Evolutionary conservation across 2,329 filamentous ascomycete genomes (phyloP), one percentile per base, ranked within the genome.

Genomic region (Botrytis cinerea): DNA sequence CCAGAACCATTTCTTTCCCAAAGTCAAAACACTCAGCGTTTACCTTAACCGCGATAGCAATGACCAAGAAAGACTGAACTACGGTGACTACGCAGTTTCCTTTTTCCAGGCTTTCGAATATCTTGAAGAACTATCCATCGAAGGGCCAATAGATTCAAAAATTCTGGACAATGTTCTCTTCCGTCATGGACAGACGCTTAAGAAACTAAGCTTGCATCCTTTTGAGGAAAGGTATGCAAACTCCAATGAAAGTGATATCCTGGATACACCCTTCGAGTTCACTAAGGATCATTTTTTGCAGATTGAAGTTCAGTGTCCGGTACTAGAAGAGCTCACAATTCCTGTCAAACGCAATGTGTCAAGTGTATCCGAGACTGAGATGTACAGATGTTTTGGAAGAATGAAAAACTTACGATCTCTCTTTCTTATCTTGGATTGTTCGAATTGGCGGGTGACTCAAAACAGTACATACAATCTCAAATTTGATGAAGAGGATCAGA

Each of bases 391-490:
- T 32, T 74, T 74, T 40, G 60, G 73, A 48, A 66, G 59, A 32
- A 73, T 73, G 66, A 61, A 25, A 71, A 71, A 38, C 59, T 73
- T 74, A n/a, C 59, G 45, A 67, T 70, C 51, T 40, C 59, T 74
- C 59, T 74, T 73, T 61, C 71, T 74, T 63, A 74, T 64, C 40
- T n/a, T 74, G 71, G 71, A 74, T 61, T 74, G 71, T 74, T 74
- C 73, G 60, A 63, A 74, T 12, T 74, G 71, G 71, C 32, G 35
- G 32, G 66, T 74, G 48, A 54, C 43, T 64, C 71, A 59, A 70
- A 48, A 73, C 61, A 43, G 57, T 14, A 28, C 2, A 71, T 71
- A 73, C 51, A 60, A 74, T 46, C 25, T 64, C 70, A 60, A n/a
- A 62, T 73, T 74, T n/a, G 61, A 73, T 46, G 60, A 57, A 60